A percentile compares a stretch with the other conserved stretches of the same genome.
phyloP scores from a whole-genome alignment of 2,329 filamentous ascomycete genomes.

The Grosmannia clavigera region DNA sequence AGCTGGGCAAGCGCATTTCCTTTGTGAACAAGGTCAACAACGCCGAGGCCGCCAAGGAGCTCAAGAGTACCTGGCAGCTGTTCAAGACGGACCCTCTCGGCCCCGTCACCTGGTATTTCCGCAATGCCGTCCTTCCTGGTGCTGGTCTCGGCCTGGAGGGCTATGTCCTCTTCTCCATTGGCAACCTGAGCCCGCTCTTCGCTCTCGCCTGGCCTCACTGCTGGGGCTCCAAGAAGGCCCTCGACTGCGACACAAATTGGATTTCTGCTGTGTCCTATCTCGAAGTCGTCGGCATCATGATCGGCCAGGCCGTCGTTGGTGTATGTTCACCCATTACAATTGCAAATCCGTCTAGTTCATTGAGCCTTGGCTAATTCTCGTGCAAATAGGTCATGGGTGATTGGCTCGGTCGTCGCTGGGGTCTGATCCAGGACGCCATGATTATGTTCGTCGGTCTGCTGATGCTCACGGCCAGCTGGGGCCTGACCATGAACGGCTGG shows the following conservation, averaged over 20 bases:
- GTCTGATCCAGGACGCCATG: conserved; percentile 84
- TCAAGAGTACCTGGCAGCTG: conserved; percentile 58
- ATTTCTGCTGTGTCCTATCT: conserved; percentile 76
- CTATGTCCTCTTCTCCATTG: conserved; percentile 94
- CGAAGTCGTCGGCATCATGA: conserved; percentile 89
- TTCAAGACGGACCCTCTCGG: conserved; percentile 76
- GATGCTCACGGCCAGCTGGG: conserved; percentile 89
- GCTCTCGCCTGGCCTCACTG: conserved; percentile 61
- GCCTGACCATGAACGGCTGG: conserved; percentile 77
- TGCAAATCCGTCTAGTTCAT: neutral
- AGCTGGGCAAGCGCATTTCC: conserved; percentile 51
- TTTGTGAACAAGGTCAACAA: conserved; percentile 69
- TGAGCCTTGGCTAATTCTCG: neutral
- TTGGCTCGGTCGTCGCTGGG: conserved; percentile 84
- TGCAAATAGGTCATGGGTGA: conserved; percentile 40
- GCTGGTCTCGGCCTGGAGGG: conserved; percentile 87
- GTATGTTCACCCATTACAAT: conserved; percentile 27
- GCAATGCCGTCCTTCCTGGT: conserved; percentile 83
- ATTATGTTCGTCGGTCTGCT: conserved; percentile 92
- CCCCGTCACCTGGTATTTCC: conserved; percentile 75
- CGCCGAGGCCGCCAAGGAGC: conserved; percentile 56
- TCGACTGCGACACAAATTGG: conserved; percentile 67
- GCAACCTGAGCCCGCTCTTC: conserved; percentile 79
- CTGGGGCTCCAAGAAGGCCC: conserved; percentile 46
- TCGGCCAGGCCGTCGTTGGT: conserved; percentile 81